Base-by-base conservation (phyloP, 495 filamentous ascomycete species). In the Talaromyces proteolyticus region DNA sequence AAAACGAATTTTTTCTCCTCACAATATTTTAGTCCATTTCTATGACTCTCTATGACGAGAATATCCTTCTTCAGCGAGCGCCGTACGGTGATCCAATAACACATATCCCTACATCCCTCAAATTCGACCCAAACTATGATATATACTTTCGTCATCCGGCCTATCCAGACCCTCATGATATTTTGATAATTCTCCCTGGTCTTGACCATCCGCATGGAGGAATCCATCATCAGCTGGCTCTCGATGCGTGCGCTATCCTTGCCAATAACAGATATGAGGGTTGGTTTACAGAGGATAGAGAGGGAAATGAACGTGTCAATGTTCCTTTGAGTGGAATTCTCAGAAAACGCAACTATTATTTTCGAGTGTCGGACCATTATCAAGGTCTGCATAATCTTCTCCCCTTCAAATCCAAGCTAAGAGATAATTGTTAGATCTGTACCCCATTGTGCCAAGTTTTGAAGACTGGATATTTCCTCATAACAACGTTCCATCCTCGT, bases 71-170 rank as follows among this genome's bases (percentile, higher is more conserved):
- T 29, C 26, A 29, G 26, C 26, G 26, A 5, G 12, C 12, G 26
- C 26, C 6, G 26, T 29, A 29, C 26, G 26, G 26, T 29, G 26
- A 29, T 29, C 26, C 26, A 12, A 29, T 29, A 29, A 29, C 26
- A 29, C 26, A 29, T 29, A 29, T 12, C 12, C 26, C 26, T 29
- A 6, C 26, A 29, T 29, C 26, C 12, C 12, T 29, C 26, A 12
- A 29, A 29, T 29, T 29, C 12, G 26, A 29, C 26, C 6, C 26
- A 29, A 29, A 29, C 26, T 29, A 29, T 29, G 26, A 29, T 29
- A 12, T 29, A 29, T 29, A 29, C 26, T 45, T 45, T 23, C 42
- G 14, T 19, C 44, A 73, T 72, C 49, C 85, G 72, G 43, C 12
- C 22, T 53, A 53, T 23, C 23, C 18, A 20, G 43, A 53, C 18